Conservation (phyloP, 192 early-diverging fungal species). For the Mortierella alpina region DNA sequence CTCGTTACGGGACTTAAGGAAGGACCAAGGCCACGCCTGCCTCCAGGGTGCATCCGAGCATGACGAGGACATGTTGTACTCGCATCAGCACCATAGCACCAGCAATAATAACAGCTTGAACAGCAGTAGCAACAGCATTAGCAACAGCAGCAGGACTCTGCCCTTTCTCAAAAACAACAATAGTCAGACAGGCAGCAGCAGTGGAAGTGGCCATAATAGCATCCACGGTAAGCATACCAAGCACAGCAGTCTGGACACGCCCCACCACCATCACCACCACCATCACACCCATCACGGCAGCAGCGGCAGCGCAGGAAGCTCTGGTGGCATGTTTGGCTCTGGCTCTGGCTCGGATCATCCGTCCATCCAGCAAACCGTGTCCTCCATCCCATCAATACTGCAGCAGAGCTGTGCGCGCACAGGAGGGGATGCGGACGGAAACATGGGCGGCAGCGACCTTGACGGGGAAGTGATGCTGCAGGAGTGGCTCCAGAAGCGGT, state of each 20-base stretch:
- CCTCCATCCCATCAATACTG: conserved; percentile 25
- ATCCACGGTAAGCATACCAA: conserved; percentile 6
- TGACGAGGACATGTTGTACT: conserved; percentile 2
- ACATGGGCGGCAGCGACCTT: neutral
- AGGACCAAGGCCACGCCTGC: neutral
- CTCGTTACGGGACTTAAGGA: neutral
- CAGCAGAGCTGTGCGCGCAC: neutral
- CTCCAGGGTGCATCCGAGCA: neutral
- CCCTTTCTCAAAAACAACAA: conserved; percentile 11
- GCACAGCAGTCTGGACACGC: conserved; percentile 9
- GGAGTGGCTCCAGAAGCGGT: conserved; percentile 51
- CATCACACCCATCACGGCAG: neutral
- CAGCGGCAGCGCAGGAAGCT: conserved; percentile 3
- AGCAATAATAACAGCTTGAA: conserved; percentile 6
- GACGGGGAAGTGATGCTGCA: conserved; percentile 31
- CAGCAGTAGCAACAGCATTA: neutral
- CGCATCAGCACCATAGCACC: neutral
- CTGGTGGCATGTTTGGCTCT: neutral
- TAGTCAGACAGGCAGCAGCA: neutral
- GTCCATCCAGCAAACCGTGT: conserved; percentile 31
- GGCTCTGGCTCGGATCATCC: conserved; percentile 2
- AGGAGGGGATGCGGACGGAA: neutral
- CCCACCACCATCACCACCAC: neutral
- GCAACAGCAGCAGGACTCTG: conserved; percentile 3
- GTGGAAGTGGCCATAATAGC: conserved; percentile 1